These are phyloP conservation scores for Cnidoscolus chayamansa DNA, from an alignment of 441 rosid species.

Conservation along the genomic window DNA sequence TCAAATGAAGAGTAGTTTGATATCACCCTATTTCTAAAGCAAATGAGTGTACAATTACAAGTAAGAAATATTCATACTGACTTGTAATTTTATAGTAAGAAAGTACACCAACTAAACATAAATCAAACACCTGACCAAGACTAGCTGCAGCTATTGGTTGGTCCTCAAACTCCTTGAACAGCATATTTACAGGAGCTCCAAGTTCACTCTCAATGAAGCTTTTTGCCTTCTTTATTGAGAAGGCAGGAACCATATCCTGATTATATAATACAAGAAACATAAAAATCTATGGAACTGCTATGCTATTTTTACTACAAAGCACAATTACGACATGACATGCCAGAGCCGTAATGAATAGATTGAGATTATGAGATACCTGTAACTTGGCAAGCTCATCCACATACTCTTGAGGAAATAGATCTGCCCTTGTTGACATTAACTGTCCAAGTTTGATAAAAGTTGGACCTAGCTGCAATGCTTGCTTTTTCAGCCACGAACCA, in stretches of 20 bases:
- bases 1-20: too few species aligned
- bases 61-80: neutral
- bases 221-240: conserved; percentile 77
- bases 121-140: conserved; percentile 93
- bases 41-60: too few species aligned
- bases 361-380: conserved; percentile 50
- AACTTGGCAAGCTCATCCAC: conserved; percentile 95
- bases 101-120: conserved; percentile 16
- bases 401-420: conserved; percentile 80
- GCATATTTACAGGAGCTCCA: conserved; percentile 63
- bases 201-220: conserved; percentile 67
- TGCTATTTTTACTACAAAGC: neutral
- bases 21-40: too few species aligned
- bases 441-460: conserved; percentile 96
- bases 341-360: conserved; percentile 2
- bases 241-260: conserved; percentile 92
- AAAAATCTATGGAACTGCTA: neutral
- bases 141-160: conserved; percentile 98
- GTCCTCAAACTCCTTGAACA: conserved; percentile 85
- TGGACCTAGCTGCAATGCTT: conserved; percentile 91
- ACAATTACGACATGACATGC: neutral
- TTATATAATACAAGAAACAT: conserved; percentile 3
- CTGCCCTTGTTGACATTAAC: conserved; percentile 86
- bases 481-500: conserved; percentile 87
- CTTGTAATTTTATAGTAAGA: neutral